Evolutionary conservation across 345 rosid species (phyloP), one percentile per base, ranked within the genome.

Genomic region (Kandelia obovata): DNA sequence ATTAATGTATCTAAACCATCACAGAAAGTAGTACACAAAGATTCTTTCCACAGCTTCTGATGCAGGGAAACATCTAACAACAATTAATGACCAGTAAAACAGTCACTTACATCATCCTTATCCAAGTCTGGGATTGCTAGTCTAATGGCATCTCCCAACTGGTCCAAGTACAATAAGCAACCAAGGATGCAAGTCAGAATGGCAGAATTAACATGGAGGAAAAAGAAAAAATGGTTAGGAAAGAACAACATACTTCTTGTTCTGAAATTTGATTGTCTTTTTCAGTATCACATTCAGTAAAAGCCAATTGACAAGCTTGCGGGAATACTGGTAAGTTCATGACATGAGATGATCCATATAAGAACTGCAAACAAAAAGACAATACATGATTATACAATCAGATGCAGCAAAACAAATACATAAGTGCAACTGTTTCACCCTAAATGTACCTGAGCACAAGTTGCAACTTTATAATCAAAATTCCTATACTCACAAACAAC

Each of bases 321-420:
- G 71, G 73, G 79, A 95, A 95, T 43, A 74, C 71, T 1, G 96
- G 96, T 61, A 68, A 91, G 61, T 73, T 84, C 84, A 83, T 73
- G 67, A 95, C 87, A 62, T 90, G 88, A 52, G 87, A 92, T 32
- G 96, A 87, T 53, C 86, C 97, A 79, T 73, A 88, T 78, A 95
- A 81, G 83, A 85, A 95, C 99, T 95, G 88, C 83, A 78, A 71
- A 72, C 68, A 69, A 11, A 71, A 63, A 61, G 67, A 53, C 21
- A 51, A 64, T 13, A 43, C 15, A 43, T 43, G 49, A 43, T 13
- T 43, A 43, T 51, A 62, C 49, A 66, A 20, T 46, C 32, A 30
- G 23, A 5, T 20, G 30, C 21, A 8, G 32, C 10, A 8, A 9
- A 34, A 52, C 17, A n/a, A 11, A 27, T 43, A 20, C 28, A 28